Base-by-base conservation (phyloP, 805 yeast species). In the Clavispora asparagi region DNA sequence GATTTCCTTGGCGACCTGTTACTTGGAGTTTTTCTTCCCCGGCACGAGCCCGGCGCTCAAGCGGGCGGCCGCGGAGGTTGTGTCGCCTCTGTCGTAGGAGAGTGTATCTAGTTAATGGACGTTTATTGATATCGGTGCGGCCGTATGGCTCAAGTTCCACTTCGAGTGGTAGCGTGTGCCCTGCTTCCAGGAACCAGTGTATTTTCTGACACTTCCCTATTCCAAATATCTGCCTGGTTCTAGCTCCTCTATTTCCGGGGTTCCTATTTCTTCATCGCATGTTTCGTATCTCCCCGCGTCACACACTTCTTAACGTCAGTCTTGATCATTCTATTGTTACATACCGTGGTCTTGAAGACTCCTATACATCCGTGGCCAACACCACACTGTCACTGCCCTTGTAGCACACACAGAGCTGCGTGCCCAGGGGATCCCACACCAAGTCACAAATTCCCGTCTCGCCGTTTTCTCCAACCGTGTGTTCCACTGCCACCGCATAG, bases 21-120 rank as follows among this genome's bases (percentile, higher is more conserved):
- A 81, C 65, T 62, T 78, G 64, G 82, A 79, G 47, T 53, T 79
- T 40, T 49, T 75, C 25, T 68, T 76, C 55, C 84, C 84, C 4
- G 51, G 60, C 39, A 56, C 71, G 42, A 60, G 63, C 45, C 70
- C 76, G 16, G 54, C 57, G 33, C 50, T 61, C 35, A 62, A 58
- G 45, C 58, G 51, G 42, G 52, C 59, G 6, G 61, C 58, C 25
- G 61, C 58, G 35, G 45, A 57, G 16, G 64, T 53, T 13, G 57
- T 62, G 23, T 50, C 58, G 6, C 25, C 16, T n/a, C n/a, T 23
- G 13, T 33, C 16, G 19, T 7, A 11, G 12, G 12, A 27, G 29
- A 9, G 6, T 26, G 28, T 19, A 27, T 27, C 9, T 27, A 6
- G 17, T 3, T 13, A 32, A 32, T 32, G 35, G 6, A 32, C 35